Evolutionary conservation across 108 stramenopile species (phyloP).

Genomic region (Epithemia pelagica): DNA sequence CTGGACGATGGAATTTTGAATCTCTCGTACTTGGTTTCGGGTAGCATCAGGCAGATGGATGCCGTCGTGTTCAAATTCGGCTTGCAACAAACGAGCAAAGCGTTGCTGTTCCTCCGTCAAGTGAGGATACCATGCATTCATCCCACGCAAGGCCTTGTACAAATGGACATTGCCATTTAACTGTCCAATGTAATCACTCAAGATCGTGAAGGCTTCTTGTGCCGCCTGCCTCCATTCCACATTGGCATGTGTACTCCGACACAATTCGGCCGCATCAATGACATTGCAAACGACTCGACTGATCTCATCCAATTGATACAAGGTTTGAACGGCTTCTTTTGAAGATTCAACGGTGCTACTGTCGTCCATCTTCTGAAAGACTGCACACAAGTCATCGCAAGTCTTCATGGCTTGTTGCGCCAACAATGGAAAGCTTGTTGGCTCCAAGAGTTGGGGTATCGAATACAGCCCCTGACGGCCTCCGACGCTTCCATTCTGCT

Average conservation of each 20-base stretch:
- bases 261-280: slow-evolving; percentile 93
- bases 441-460: slow-evolving; percentile 43
- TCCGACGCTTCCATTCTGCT: not conserved
- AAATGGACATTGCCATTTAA: slow-evolving; percentile 78
- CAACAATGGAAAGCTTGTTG: slow-evolving; percentile 54
- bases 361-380: slow-evolving; percentile 13
- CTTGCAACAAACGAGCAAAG: slow-evolving; percentile 59
- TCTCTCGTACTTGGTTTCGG: slow-evolving; percentile 57
- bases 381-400: slow-evolving; percentile 50
- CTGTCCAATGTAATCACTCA: slow-evolving; percentile 82
- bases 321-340: slow-evolving; percentile 38
- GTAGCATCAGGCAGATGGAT: slow-evolving; percentile 75
- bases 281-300: slow-evolving; percentile 86
- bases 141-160: slow-evolving; percentile 41
- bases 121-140: slow-evolving; percentile 11
- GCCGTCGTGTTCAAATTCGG: slow-evolving; percentile 91
- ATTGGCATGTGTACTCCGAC: slow-evolving; percentile 78
- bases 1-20: slow-evolving; percentile 57
- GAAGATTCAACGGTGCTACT: slow-evolving; percentile 7
- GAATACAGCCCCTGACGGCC: slow-evolving; percentile 48
- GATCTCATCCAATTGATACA: slow-evolving; percentile 80
- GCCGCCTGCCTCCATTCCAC: slow-evolving; percentile 70
- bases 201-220: slow-evolving; percentile 54
- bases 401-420: slow-evolving; percentile 49
- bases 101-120: slow-evolving; percentile 68